Evolutionary conservation across 2,329 filamentous ascomycete species (phyloP).

Genomic region (Fusarium falciforme): DNA sequence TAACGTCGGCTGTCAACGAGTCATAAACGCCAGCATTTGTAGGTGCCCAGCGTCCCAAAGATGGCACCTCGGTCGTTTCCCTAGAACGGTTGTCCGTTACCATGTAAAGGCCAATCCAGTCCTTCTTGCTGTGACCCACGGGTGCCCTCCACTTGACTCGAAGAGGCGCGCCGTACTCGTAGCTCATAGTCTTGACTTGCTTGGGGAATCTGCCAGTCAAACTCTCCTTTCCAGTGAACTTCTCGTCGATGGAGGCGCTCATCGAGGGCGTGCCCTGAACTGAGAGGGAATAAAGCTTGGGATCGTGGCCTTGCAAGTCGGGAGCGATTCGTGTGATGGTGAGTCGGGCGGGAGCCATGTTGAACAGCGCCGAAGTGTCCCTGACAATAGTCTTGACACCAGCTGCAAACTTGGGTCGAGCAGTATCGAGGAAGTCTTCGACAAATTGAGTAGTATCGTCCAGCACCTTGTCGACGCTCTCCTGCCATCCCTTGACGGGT

Average conservation of each 20-base stretch:
- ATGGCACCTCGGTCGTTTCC: constrained; percentile 84
- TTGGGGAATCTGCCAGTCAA: constrained; percentile 75
- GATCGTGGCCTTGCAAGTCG: constrained; percentile 82
- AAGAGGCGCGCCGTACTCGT: constrained; percentile 92
- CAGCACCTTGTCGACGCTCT: constrained; percentile 87
- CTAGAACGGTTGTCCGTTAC: constrained; percentile 92
- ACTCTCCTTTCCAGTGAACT: constrained; percentile 79
- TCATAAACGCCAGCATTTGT: constrained; percentile 83
- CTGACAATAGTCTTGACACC: constrained; percentile 89
- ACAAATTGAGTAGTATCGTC: constrained; percentile 89
- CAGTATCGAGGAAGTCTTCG: constrained; percentile 88
- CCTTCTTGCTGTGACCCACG: constrained; percentile 85
- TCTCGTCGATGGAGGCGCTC: constrained; percentile 63
- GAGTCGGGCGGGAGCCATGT: constrained; percentile 86
- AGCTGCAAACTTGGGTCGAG: constrained; percentile 85
- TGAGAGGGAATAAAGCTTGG: constrained; percentile 81
- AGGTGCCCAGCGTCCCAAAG: constrained; percentile 89
- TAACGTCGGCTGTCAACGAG: constrained; percentile 77
- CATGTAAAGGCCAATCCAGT: constrained; percentile 97
- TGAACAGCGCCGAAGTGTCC: constrained; percentile 89
- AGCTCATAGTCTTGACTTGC: constrained; percentile 78
- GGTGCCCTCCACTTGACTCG: constrained; percentile 92
- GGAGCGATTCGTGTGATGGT: constrained; percentile 83
- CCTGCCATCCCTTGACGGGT: constrained; percentile 84
- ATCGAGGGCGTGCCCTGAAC: constrained; percentile 74